phyloP scores from a whole-genome alignment of 2,329 filamentous ascomycete species.

The Mycosphaerella sp. region DNA sequence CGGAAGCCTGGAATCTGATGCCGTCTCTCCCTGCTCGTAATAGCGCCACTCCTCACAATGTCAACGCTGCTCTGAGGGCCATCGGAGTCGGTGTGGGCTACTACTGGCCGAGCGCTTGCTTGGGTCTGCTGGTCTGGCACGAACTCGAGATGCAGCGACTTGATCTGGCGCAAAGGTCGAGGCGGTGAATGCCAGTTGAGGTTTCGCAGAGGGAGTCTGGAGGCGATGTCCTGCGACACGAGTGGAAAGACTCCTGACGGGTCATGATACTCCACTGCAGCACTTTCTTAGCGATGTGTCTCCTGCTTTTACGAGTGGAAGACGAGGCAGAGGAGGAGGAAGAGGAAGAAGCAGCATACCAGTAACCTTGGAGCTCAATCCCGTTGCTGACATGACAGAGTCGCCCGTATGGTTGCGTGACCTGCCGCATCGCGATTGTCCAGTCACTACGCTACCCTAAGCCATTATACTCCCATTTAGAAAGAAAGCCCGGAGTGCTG shows the following conservation, averaged over 20 bases:
- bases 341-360: conserved; percentile 29
- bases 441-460: background rate
- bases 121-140: conserved; percentile 45
- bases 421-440: conserved; percentile 26
- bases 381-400: conserved; percentile 14
- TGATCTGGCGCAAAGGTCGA: conserved; percentile 85
- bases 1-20: conserved; percentile 94
- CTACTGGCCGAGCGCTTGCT: conserved; percentile 19
- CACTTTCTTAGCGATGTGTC: background rate
- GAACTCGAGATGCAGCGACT: conserved; percentile 84
- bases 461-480: too few relatives aligned
- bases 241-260: conserved; percentile 82
- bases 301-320: background rate
- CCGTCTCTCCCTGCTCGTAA: conserved; percentile 52
- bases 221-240: conserved; percentile 67
- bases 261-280: conserved; percentile 87
- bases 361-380: conserved; percentile 46
- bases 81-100: conserved; percentile 19
- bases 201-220: conserved; percentile 78
- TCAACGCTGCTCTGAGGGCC: conserved; percentile 35
- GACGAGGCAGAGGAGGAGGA: background rate
- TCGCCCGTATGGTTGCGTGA: conserved; percentile 1
- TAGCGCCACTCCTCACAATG: conserved; percentile 36
- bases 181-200: conserved; percentile 96
- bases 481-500: too few relatives aligned